These are phyloP conservation scores for Clavulina sp. DNA, from an alignment of 768 basidiomycete species.

Conservation along the genomic window DNA sequence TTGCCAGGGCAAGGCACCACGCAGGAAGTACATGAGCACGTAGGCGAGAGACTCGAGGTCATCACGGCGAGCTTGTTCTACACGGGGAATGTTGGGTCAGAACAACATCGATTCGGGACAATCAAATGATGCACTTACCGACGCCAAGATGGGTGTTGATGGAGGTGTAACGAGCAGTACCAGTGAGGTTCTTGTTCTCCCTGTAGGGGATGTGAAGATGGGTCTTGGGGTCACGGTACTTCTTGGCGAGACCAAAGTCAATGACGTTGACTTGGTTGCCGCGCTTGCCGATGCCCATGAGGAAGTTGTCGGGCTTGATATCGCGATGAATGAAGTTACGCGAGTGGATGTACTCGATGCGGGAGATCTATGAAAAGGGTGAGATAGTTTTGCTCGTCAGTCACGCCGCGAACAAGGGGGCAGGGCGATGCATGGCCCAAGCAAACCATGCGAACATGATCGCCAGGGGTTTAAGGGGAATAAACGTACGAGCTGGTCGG, in stretches of 20 bases:
- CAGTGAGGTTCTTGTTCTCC: constrained; percentile 99
- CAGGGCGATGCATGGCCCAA: too few species aligned
- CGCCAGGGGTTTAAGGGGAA: too few species aligned
- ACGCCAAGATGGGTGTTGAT: constrained; percentile 99
- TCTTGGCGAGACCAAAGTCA: constrained; percentile 97
- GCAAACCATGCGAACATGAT: too few species aligned
- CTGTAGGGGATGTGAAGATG: constrained; percentile 98
- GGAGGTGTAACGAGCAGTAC: constrained; percentile 96
- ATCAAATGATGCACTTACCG: constrained; percentile 12
- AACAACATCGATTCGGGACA: background rate
- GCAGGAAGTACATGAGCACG: constrained; percentile 99
- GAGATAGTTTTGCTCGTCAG: background rate
- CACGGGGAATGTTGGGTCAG: background rate
- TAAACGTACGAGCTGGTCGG: constrained; percentile 76
- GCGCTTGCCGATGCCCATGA: constrained; percentile 97
- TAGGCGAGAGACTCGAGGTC: constrained; percentile 97
- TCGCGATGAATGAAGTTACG: constrained; percentile 91
- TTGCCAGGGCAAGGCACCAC: constrained; percentile 96
- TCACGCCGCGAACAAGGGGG: background rate
- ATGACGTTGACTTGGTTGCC: constrained; percentile 97
- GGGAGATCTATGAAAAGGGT: constrained; percentile 47
- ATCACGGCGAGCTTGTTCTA: constrained; percentile 90
- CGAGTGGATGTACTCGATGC: constrained; percentile 92
- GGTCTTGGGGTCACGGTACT: constrained; percentile 99
- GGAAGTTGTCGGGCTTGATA: constrained; percentile 97